Evolutionary conservation across 768 basidiomycete species (phyloP).

Genomic region (Serendipita vermifera): DNA sequence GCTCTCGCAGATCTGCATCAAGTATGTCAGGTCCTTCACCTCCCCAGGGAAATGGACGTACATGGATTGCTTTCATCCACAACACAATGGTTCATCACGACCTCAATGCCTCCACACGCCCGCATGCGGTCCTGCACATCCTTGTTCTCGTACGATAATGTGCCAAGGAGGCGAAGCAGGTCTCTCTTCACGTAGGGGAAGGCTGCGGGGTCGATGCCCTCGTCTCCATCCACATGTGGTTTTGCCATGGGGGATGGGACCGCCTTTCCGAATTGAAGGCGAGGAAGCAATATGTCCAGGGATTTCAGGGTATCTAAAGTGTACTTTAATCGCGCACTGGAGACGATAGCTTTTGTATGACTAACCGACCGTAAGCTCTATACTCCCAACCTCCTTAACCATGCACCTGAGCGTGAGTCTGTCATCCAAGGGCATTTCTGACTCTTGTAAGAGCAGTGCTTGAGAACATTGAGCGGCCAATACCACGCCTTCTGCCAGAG

Average conservation of each 20-base stretch:
- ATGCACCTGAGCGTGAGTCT: constrained; percentile 34
- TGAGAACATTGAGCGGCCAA: constrained; percentile 65
- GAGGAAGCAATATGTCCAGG: constrained; percentile 72
- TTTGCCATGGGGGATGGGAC: constrained; percentile 22
- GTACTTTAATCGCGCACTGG: background rate
- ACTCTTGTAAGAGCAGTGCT: constrained; percentile 45
- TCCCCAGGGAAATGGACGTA: constrained; percentile 31
- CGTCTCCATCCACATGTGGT: background rate
- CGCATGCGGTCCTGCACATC: constrained; percentile 65
- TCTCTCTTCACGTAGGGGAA: constrained; percentile 81
- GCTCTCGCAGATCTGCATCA: constrained; percentile 71
- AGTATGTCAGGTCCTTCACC: background rate
- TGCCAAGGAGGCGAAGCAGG: constrained; percentile 76
- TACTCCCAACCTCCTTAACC: constrained; percentile 31
- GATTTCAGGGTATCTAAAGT: constrained; percentile 52
- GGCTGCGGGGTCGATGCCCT: constrained; percentile 34
- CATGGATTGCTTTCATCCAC: constrained; percentile 88
- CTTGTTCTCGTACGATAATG: constrained; percentile 51
- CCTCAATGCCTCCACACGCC: constrained; percentile 55
- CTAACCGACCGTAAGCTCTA: constrained; percentile 49
- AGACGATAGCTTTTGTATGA: too few species aligned
- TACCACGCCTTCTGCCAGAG: constrained; percentile 64
- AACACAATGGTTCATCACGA: constrained; percentile 80
- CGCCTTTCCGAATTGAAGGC: constrained; percentile 66
- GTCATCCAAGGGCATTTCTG: constrained; percentile 22